Evolutionary conservation across 1,284 basidiomycete species (phyloP).

Genomic region (Austroboletus novae-zelandiae): DNA sequence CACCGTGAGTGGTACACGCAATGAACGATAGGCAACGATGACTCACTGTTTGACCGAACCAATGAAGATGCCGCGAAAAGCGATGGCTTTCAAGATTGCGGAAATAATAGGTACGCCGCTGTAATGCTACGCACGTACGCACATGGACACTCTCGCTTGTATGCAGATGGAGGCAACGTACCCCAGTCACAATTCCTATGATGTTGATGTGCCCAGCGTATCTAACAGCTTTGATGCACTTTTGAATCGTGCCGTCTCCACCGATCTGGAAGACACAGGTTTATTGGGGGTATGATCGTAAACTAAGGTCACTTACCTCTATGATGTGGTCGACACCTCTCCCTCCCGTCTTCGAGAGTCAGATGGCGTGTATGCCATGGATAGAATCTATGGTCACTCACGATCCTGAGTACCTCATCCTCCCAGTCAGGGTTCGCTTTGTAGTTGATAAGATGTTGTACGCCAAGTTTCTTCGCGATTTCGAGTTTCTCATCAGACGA

Average conservation of each 20-base stretch:
- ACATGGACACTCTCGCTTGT: background rate
- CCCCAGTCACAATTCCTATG: conserved; percentile 47
- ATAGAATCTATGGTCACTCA: conserved; percentile 3
- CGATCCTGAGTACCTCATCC: conserved; percentile 45
- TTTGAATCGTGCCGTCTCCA: conserved; percentile 48
- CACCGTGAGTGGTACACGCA: background rate
- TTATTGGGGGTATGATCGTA: background rate
- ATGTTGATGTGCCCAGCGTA: conserved; percentile 47
- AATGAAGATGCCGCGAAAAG: conserved; percentile 38
- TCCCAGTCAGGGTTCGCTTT: conserved; percentile 54
- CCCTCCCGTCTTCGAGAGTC: conserved; percentile 38
- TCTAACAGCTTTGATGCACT: conserved; percentile 42
- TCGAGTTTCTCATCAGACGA: conserved; percentile 61
- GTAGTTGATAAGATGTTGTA: conserved; percentile 58
- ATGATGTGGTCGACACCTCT: conserved; percentile 57
- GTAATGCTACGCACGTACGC: conserved; percentile 5
- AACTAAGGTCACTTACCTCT: conserved; percentile 39
- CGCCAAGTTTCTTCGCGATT: conserved; percentile 45
- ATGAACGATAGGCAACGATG: background rate
- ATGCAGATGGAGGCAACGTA: conserved; percentile 5
- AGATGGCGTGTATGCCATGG: background rate
- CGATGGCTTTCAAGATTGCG: conserved; percentile 24
- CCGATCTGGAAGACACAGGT: conserved; percentile 37
- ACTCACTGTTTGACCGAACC: conserved; percentile 37
- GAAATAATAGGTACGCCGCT: conserved; percentile 36